Base-by-base conservation (phyloP, 208 protist species). In the Naegleria lovaniensis region DNA sequence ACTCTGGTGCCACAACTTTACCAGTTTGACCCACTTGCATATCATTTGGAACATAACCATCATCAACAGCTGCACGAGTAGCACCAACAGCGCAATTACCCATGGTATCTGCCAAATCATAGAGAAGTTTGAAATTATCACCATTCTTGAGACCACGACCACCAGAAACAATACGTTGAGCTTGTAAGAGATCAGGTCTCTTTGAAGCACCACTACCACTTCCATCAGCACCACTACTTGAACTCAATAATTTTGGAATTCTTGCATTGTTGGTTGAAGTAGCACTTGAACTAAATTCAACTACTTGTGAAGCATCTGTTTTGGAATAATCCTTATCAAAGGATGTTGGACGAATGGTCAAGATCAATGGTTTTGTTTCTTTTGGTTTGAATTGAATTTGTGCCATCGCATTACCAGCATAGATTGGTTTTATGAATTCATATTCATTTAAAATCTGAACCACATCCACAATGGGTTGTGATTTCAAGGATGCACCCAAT, bases 1-100 rank as follows among this genome's bases (percentile, higher is more conserved):
- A 96, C 91, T 98, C 96, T 16, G 98, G 98, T 11, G 98, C 98
- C n/a, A 99, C 97, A 38, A 98, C 96, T 94, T 99, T 99, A 59
- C 98, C 98, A 0, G 98, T 99, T 95, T 99, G 98, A 39, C 98
- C 98, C 39, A 99, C 95, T 93, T 99, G 98, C 94, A 98, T 95
- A 83, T 98, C 97, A 91, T 98, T 98, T 7, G 97, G 93, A 58
- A 95, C 95, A 92, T 95, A 97, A 40, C 96, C 96, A 25, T 95
- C 95, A 88, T 99, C 98, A 11, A 99, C 98, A 5, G 98, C 98
- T 25, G 98, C 98, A 59, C 98, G 95, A 0, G 98, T 99, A 19
- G 98, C 98, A 85, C 98, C 86, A 16, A 89, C 86, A 25, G 86
- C 86, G 22, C 36, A 33, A 40, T 58, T 88, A 38, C 5, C 43